These are phyloP conservation scores for Leccinum sublutescens DNA, from an alignment of 768 basidiomycete species.

Conservation along the genomic window DNA sequence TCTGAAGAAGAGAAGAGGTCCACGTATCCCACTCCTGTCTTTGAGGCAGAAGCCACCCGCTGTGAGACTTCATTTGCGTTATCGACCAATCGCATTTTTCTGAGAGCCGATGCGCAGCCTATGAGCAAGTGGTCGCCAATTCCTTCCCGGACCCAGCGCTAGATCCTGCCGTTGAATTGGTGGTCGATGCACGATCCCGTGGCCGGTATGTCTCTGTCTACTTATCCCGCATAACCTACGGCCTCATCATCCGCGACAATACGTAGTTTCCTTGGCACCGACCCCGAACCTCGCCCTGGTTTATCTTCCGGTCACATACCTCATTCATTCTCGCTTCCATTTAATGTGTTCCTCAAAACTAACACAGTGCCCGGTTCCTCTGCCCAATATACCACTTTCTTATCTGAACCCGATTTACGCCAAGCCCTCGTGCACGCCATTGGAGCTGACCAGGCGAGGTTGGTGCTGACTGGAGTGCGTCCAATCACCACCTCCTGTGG, in stretches of 20 bases:
- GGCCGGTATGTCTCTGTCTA: conserved; percentile 55
- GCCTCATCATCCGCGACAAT: conserved; percentile 9
- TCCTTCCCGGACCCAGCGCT: conserved; percentile 45
- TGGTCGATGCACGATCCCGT: conserved; percentile 85
- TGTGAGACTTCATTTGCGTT: conserved; percentile 34
- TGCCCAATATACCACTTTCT: conserved; percentile 56
- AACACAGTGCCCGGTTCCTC: conserved; percentile 34
- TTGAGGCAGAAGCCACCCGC: conserved; percentile 51
- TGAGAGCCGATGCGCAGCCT: conserved; percentile 46
- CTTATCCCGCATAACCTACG: conserved; percentile 1
- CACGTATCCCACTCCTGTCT: conserved; percentile 51
- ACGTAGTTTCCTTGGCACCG: conserved; percentile 71
- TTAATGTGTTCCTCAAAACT: conserved; percentile 65
- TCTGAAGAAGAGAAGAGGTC: conserved; percentile 24
- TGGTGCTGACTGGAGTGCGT: conserved; percentile 58
- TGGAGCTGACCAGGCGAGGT: conserved; percentile 53
- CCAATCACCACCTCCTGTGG: conserved; percentile 80
- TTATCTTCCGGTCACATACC: conserved; percentile 94
- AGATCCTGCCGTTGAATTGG: conserved; percentile 54
- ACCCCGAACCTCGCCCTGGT: conserved; percentile 86
- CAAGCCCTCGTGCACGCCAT: conserved; percentile 61
- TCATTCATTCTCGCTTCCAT: conserved; percentile 80
- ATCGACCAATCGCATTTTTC: conserved; percentile 31
- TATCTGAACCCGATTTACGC: conserved; percentile 55
- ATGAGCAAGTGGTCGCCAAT: conserved; percentile 79